phyloP scores from a whole-genome alignment of 805 yeast genomes.

The Kodamaea kaohsiungensis region DNA sequence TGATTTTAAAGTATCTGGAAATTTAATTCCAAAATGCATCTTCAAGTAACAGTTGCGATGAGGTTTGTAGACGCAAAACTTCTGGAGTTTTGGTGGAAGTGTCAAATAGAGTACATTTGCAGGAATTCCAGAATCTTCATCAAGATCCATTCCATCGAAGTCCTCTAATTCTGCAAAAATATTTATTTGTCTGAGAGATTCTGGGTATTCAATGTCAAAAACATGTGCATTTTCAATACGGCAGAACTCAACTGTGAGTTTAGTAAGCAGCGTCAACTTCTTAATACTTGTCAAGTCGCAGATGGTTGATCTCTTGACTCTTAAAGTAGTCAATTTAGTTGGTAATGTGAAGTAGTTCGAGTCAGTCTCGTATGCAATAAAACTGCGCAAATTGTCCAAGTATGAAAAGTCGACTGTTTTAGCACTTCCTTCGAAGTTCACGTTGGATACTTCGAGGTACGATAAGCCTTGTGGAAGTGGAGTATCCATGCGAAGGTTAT shows the following conservation, averaged over 20 bases:
- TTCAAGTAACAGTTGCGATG: neutral
- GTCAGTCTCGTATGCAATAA: slow-evolving; percentile 5
- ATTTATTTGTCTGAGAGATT: neutral
- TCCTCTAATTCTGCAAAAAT: slow-evolving; percentile 5
- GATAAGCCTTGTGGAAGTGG: slow-evolving; percentile 2
- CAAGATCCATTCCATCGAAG: neutral
- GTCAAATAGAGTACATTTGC: neutral
- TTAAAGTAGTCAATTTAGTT: neutral
- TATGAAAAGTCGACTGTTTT: slow-evolving; percentile 2
- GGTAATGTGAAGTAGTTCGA: slow-evolving; percentile 7
- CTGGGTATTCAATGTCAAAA: slow-evolving; percentile 4
- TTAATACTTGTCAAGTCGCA: neutral
- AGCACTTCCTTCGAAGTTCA: neutral
- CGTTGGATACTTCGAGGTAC: slow-evolving; percentile 2
- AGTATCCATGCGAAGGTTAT: neutral
- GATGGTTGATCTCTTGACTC: neutral
- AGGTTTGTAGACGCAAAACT: slow-evolving; percentile 4
- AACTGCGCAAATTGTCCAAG: slow-evolving; percentile 1
- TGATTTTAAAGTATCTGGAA: neutral
- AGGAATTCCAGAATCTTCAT: neutral
- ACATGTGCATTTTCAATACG: neutral
- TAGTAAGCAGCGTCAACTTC: neutral
- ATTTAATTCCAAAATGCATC: neutral
- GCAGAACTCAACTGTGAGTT: slow-evolving; percentile 5
- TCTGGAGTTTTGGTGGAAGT: slow-evolving; percentile 2